These are phyloP conservation scores for Panicum miliaceum DNA, from an alignment of 176 grass and related monocot species.

Conservation along the genomic window DNA sequence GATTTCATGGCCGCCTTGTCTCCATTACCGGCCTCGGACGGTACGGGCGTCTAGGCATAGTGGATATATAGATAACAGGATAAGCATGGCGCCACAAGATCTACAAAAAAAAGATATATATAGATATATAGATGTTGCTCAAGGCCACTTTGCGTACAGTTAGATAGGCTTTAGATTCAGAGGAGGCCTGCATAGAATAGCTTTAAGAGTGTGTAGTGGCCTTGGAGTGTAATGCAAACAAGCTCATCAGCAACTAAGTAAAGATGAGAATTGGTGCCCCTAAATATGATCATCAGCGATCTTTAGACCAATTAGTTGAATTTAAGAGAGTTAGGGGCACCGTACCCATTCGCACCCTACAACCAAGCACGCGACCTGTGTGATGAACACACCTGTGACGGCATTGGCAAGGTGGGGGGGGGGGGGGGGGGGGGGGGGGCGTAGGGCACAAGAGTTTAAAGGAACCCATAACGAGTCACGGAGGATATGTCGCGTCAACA, in stretches of 20 bases:
- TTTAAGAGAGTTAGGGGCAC: too few relatives aligned
- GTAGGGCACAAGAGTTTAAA: slow-evolving; percentile 13
- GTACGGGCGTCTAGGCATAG: slow-evolving; percentile 36
- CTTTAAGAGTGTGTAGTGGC: neutral
- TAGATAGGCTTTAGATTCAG: neutral
- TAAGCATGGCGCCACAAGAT: slow-evolving; percentile 4
- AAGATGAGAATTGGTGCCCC: too few relatives aligned
- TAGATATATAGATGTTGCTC: neutral
- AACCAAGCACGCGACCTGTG: neutral
- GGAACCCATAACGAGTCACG: slow-evolving; percentile 3
- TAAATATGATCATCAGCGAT: too few relatives aligned
- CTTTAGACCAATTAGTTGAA: too few relatives aligned
- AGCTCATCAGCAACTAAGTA: neutral
- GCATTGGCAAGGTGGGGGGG: neutral
- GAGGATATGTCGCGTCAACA: slow-evolving; percentile 20
- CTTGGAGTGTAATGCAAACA: neutral
- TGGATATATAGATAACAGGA: slow-evolving; percentile 28
- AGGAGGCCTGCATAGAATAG: too few relatives aligned
- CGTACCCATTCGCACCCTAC: too few relatives aligned
- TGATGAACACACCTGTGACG: neutral
- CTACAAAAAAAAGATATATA: neutral
- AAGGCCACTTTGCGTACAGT: slow-evolving; percentile 7
- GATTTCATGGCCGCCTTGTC: slow-evolving; percentile 51
- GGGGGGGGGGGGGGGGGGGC: too few relatives aligned
- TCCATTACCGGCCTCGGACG: slow-evolving; percentile 1